Evolutionary conservation across 2,329 filamentous ascomycete species (phyloP).

Genomic region (Neonectria coccinea): DNA sequence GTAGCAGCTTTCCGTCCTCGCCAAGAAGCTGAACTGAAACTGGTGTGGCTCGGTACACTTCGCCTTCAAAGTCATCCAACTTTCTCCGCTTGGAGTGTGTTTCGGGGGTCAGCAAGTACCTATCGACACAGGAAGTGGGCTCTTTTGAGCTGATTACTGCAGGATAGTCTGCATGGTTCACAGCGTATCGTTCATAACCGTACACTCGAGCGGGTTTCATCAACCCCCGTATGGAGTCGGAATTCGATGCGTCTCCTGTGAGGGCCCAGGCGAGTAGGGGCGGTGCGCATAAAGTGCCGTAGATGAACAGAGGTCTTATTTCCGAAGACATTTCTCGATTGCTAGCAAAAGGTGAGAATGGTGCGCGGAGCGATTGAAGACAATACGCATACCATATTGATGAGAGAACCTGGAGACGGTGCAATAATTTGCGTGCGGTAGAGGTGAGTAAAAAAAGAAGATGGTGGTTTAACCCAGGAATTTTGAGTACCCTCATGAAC

Average conservation of each 20-base stretch:
- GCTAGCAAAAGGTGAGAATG: neutral
- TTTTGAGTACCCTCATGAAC: neutral
- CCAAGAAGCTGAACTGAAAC: constrained; percentile 12
- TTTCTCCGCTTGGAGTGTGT: constrained; percentile 46
- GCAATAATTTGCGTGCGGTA: neutral
- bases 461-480: neutral
- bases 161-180: constrained; percentile 44
- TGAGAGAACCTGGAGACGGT: no score
- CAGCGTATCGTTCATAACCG: constrained; percentile 19
- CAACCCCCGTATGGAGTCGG: constrained; percentile 1
- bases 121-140: constrained; percentile 35
- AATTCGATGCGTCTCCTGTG: constrained; percentile 44
- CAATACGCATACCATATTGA: neutral
- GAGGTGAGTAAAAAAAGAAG: neutral
- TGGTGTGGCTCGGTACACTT: constrained; percentile 34
- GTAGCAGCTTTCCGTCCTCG: constrained; percentile 15
- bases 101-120: constrained; percentile 39
- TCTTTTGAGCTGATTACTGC: constrained; percentile 33
- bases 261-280: constrained; percentile 48
- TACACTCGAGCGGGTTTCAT: constrained; percentile 29
- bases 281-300: constrained; percentile 45
- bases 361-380: neutral
- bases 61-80: constrained; percentile 50
- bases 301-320: constrained; percentile 45
- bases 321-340: neutral